phyloP scores from a whole-genome alignment of 78 protist species.

The Isochrysis galbana region DNA sequence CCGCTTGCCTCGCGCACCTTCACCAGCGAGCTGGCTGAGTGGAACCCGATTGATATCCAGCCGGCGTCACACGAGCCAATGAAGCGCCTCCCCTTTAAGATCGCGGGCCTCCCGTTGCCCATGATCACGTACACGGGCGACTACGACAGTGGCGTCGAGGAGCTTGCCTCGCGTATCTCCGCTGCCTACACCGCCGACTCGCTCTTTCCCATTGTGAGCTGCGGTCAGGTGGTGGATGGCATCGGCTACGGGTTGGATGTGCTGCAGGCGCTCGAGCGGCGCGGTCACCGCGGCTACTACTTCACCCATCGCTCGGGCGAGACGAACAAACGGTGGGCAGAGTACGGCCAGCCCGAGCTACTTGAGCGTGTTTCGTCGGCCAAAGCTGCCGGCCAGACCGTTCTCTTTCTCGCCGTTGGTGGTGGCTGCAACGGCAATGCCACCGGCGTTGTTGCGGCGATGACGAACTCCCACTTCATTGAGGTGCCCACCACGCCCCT shows the following conservation, averaged over 20 bases:
- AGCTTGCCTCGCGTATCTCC: not conserved
- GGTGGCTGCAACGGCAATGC: not conserved
- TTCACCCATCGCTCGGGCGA: not conserved
- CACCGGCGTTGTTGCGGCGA: not conserved
- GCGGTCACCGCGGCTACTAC: not conserved
- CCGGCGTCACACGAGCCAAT: not conserved
- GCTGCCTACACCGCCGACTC: not conserved
- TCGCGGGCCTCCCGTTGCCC: not conserved
- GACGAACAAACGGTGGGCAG: not conserved
- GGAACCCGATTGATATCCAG: not conserved
- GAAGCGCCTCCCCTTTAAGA: not conserved
- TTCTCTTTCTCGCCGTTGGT: not conserved
- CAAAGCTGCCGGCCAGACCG: not conserved
- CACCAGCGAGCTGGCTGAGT: not conserved
- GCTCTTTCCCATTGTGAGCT: not conserved
- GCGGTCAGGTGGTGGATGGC: not conserved
- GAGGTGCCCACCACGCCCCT: not conserved
- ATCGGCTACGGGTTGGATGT: not conserved
- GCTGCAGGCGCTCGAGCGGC: not conserved
- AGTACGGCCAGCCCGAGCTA: not conserved
- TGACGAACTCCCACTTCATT: not conserved
- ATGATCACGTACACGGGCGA: not conserved
- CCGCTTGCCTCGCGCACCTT: not conserved
- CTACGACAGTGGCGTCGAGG: not conserved
- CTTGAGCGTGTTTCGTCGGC: not conserved